Evolutionary conservation across 306 rosid species (phyloP), one percentile per base, ranked within the genome.

Genomic region (Vigna nakashimae): DNA sequence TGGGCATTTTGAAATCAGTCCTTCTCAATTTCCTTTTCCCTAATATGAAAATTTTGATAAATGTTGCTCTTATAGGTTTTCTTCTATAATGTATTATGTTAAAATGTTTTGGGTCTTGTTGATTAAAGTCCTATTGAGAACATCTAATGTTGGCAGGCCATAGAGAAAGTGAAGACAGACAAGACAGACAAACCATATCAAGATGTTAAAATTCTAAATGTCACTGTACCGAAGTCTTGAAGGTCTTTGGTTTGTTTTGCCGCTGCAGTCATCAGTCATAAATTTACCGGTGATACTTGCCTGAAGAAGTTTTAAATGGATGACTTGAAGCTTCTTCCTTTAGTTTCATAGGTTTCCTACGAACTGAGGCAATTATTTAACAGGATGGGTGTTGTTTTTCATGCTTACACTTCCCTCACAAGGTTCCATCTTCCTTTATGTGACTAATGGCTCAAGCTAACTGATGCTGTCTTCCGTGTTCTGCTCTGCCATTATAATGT

Each of bases 131-230:
- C 71, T 42, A 51, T 14, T 53, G 67, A 74, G 30, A 51, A 79
- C 60, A 72, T 65, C 52, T n/a, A 48, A n/a, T 74, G 4, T 84
- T 77, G 72, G 73, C 96, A 95, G 99, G 88, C 84, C 70, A 86
- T 92, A 75, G 99, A 95, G 83, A 95, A 92, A 75, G 98, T 95
- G 75, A 92, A 92, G 92, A 87, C 96, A 43, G 97, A 92, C 92
- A 95, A 75, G 85, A 62, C 78, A 12, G 97, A 92, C 73, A 95
- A 75, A 81, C 99, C 99, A 57, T 90, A 90, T 84, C 98, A 91
- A 82, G 99, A 92, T 85, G 97, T 95, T 75, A 93, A 91, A 83
- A 93, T 95, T 74, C 83, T 95, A 22, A 95, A 95, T 73, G 99
- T 95, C 18, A 91, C 99, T 9, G 97, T 92, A 30, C 99, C 99